Evolutionary conservation across 371 early-diverging fungal genomes (phyloP).

Genomic region (Gilbertella persicaria): DNA sequence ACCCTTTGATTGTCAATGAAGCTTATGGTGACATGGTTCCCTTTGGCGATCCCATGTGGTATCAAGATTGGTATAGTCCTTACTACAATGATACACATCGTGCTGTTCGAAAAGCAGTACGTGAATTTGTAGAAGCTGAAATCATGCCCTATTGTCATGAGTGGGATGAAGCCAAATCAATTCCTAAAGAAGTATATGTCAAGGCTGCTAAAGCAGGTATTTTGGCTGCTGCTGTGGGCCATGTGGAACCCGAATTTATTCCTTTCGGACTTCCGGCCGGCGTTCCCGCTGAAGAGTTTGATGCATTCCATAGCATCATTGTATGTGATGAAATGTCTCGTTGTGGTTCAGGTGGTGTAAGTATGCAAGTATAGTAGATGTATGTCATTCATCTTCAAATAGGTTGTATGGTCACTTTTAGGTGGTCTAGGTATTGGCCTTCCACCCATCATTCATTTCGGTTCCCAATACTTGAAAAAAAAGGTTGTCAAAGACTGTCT

Average conservation of each 20-base stretch:
- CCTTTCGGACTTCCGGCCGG: constrained; percentile 31
- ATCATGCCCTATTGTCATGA: constrained; percentile 65
- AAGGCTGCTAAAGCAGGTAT: constrained; percentile 64
- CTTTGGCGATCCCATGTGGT: constrained; percentile 73
- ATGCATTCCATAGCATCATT: constrained; percentile 65
- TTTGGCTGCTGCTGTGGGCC: constrained; percentile 48
- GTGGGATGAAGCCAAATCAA: constrained; percentile 66
- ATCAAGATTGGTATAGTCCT: constrained; percentile 53
- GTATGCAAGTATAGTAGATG: constrained; percentile 19
- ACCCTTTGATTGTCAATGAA: constrained; percentile 14
- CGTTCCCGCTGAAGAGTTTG: constrained; percentile 44
- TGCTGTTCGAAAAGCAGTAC: constrained; percentile 46
- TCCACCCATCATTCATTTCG: constrained; percentile 70
- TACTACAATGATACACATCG: constrained; percentile 64
- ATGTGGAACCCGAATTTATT: constrained; percentile 22
- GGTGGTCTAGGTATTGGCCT: constrained; percentile 73
- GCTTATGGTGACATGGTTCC: constrained; percentile 46
- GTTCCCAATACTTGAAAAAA: constrained; percentile 58
- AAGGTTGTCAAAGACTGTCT: constrained; percentile 61
- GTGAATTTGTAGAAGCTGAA: constrained; percentile 63
- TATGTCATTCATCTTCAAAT: neutral
- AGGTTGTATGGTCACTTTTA: constrained; percentile 43
- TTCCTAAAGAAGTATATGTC: constrained; percentile 54
- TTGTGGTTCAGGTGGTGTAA: constrained; percentile 72
- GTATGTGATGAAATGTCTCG: constrained; percentile 68